phyloP scores from a whole-genome alignment of 306 rosid species.

The Vigna reflexopilosa region DNA sequence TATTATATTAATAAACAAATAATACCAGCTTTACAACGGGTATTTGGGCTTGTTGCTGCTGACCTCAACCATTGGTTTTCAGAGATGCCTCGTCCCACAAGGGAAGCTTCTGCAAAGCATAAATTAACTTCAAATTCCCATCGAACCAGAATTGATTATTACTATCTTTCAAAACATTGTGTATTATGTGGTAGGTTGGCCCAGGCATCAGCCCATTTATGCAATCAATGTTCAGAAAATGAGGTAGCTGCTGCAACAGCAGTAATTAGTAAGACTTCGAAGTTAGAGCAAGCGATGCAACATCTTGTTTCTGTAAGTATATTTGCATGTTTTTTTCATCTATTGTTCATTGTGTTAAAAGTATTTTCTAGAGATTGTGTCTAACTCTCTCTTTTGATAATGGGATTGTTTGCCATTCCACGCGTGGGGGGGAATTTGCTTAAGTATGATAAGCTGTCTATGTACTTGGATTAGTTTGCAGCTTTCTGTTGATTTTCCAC shows the following conservation, averaged over 20 bases:
- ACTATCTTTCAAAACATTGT: constrained; percentile 93
- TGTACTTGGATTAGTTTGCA: constrained; percentile 12
- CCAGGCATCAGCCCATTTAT: constrained; percentile 73
- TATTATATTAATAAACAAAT: constrained; percentile 94
- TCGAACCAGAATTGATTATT: constrained; percentile 85
- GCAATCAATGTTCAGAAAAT: constrained; percentile 69
- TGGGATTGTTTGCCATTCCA: background rate
- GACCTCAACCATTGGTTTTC: constrained; percentile 83
- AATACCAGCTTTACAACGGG: constrained; percentile 91
- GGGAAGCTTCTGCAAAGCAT: constrained; percentile 70
- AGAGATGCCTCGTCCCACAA: constrained; percentile 85
- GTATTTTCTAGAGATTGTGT: constrained; percentile 9
- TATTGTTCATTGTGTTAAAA: background rate
- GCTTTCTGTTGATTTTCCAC: background rate
- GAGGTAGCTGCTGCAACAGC: constrained; percentile 71
- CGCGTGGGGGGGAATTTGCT: background rate
- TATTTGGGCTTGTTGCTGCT: constrained; percentile 85
- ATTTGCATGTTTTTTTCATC: constrained; percentile 2
- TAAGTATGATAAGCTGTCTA: background rate
- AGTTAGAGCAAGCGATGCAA: constrained; percentile 87
- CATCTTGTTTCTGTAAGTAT: constrained; percentile 84
- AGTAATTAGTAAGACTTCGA: constrained; percentile 72
- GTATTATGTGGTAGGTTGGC: constrained; percentile 83
- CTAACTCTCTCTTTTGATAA: background rate
- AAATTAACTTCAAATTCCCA: constrained; percentile 58